Evolutionary conservation across 345 rosid species (phyloP).

Genomic region (Zanthoxylum bungeanum): DNA sequence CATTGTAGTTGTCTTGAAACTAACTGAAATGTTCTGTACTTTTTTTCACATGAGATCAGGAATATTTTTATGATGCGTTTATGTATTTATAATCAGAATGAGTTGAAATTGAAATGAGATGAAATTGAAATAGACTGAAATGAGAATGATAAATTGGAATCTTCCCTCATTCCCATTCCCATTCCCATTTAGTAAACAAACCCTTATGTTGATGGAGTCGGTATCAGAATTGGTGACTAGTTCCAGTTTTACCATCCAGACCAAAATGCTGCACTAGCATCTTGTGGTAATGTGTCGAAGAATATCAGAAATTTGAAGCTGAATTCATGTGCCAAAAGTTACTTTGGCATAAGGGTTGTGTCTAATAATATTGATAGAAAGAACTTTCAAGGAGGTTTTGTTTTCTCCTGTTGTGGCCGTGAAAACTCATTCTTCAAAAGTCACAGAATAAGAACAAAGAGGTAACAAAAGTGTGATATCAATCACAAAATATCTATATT

Average conservation of each 20-base stretch:
- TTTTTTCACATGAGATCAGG: slow-evolving; percentile 55
- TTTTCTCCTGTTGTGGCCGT: slow-evolving; percentile 53
- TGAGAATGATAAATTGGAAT: no score
- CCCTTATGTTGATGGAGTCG: slow-evolving; percentile 51
- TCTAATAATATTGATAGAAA: slow-evolving; percentile 7
- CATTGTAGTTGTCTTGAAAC: background rate
- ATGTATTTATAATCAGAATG: no score
- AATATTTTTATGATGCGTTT: no score
- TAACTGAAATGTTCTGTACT: background rate
- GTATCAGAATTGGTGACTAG: slow-evolving; percentile 61
- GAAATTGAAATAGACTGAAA: no score
- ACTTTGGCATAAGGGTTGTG: background rate
- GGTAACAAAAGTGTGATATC: no score
- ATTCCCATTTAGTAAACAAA: no score
- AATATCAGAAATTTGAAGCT: slow-evolving; percentile 41
- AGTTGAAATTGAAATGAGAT: no score
- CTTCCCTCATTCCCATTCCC: no score
- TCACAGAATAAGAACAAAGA: no score
- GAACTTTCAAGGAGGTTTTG: slow-evolving; percentile 68
- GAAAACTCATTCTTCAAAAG: slow-evolving; percentile 46
- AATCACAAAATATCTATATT: no score
- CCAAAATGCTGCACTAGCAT: slow-evolving; percentile 33
- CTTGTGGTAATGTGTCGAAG: slow-evolving; percentile 31
- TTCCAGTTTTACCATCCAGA: slow-evolving; percentile 63
- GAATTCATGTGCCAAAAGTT: slow-evolving; percentile 22